phyloP scores from a whole-genome alignment of 2,329 filamentous ascomycete genomes.

The Ceratocystis eucalypticola region DNA sequence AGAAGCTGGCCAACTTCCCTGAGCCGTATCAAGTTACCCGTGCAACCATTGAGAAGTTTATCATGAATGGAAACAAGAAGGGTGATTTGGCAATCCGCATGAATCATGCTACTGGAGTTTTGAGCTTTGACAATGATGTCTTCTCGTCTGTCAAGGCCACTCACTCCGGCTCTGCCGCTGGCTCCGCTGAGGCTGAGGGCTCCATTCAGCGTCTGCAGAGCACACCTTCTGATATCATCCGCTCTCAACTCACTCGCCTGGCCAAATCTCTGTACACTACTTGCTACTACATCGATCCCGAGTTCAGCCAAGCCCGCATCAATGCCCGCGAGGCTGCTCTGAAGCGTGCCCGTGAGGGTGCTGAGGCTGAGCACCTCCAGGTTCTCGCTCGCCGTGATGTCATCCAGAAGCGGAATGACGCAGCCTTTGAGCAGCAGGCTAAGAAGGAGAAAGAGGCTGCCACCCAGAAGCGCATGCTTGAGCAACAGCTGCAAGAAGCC shows the following conservation, averaged over 20 bases:
- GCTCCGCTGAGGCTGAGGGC: constrained; percentile 77
- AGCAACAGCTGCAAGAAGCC: constrained; percentile 77
- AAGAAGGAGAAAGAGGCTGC: constrained; percentile 88
- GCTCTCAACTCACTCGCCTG: constrained; percentile 82
- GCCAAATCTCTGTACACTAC: constrained; percentile 85
- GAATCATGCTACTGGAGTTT: constrained; percentile 84
- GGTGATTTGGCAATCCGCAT: constrained; percentile 92
- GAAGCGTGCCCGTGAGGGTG: constrained; percentile 68
- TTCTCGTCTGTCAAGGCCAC: constrained; percentile 93
- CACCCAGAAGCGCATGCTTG: constrained; percentile 69
- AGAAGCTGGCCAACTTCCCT: constrained; percentile 87
- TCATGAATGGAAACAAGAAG: constrained; percentile 99
- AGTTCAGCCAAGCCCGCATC: constrained; percentile 68
- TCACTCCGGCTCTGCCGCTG: constrained; percentile 68
- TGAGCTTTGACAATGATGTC: constrained; percentile 96
- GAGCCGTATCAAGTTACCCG: constrained; percentile 88
- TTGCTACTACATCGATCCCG: constrained; percentile 88
- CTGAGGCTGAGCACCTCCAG: constrained; percentile 81
- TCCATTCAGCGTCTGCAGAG: constrained; percentile 91
- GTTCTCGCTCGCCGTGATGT: constrained; percentile 74
- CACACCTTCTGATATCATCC: constrained; percentile 94
- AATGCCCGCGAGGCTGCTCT: constrained; percentile 70
- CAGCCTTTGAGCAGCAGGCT: constrained; percentile 76
- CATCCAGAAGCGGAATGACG: constrained; percentile 95
- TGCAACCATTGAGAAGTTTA: constrained; percentile 96